phyloP scores from a whole-genome alignment of 805 yeast species.

The Komagataella phaffii region DNA sequence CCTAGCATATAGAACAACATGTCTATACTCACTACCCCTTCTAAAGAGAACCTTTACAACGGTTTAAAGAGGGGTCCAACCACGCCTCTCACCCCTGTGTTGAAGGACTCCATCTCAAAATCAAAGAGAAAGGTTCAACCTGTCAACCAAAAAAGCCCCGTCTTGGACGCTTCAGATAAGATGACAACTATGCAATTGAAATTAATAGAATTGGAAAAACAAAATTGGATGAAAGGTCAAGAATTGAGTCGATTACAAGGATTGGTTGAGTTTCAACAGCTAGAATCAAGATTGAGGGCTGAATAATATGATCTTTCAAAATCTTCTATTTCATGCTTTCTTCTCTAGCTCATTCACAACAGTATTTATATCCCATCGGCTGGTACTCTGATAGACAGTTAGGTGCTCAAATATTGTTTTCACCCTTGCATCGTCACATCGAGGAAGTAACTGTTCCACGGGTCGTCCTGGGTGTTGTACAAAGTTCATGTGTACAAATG shows the following conservation, averaged over 20 bases:
- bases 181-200: not conserved
- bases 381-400: not conserved
- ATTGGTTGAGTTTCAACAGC: not conserved
- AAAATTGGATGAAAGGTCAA: not conserved
- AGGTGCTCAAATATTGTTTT: conserved; percentile 16
- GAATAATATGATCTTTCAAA: too few species aligned
- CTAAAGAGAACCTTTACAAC: not conserved
- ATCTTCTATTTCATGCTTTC: not conserved
- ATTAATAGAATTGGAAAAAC: not conserved
- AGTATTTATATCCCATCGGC: not conserved
- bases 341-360: not conserved
- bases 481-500: conserved; percentile 20
- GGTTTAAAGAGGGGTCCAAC: not conserved
- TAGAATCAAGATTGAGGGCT: not conserved
- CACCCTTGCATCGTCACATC: conserved; percentile 10
- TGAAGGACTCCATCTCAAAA: not conserved
- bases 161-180: not conserved
- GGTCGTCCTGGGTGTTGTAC: conserved; percentile 10
- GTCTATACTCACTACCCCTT: not conserved
- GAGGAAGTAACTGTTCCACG: conserved; percentile 19
- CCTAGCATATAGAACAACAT: not conserved
- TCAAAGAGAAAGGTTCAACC: not conserved
- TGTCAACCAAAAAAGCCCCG: not conserved
- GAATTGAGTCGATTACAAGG: not conserved
- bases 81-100: not conserved